phyloP scores from a whole-genome alignment of 2,329 filamentous ascomycete genomes.

The Aspergillus fructus region DNA sequence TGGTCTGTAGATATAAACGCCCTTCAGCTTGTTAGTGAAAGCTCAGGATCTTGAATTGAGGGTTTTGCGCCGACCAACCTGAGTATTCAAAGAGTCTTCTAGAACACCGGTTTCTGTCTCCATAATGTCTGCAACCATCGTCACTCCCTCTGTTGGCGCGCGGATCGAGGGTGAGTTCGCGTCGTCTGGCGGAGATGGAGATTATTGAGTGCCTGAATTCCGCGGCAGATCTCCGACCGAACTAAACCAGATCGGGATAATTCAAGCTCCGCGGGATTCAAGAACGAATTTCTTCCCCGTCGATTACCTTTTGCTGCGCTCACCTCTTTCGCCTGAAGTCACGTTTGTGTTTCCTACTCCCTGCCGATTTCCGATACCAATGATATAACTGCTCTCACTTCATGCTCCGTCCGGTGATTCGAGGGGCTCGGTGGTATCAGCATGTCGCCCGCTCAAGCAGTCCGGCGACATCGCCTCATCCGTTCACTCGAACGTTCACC shows the following conservation, averaged over 20 bases:
- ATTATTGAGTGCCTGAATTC: slow-evolving; percentile 9
- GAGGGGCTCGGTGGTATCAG: slow-evolving; percentile 45
- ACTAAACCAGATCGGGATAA: slow-evolving; percentile 32
- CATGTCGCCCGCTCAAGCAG: slow-evolving; percentile 36
- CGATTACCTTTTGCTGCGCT: slow-evolving; percentile 2
- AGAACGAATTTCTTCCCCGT: slow-evolving; percentile 8
- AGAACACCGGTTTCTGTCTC: slow-evolving; percentile 23
- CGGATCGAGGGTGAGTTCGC: not conserved
- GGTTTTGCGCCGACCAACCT: slow-evolving; percentile 22
- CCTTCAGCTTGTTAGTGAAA: slow-evolving; percentile 43
- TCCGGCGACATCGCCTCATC: slow-evolving; percentile 26
- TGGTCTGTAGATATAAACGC: slow-evolving; percentile 63
- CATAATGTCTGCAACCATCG: slow-evolving; percentile 19
- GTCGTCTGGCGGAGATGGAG: not conserved
- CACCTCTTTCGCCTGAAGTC: not conserved
- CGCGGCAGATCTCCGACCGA: slow-evolving; percentile 19
- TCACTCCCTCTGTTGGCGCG: not conserved
- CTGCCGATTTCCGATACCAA: slow-evolving; percentile 19
- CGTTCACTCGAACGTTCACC: slow-evolving; percentile 32
- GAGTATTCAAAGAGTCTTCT: slow-evolving; percentile 30
- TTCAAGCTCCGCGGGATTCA: slow-evolving; percentile 4
- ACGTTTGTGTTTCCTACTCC: not conserved
- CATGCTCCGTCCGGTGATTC: slow-evolving; percentile 47
- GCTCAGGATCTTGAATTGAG: not conserved
- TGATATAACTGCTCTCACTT: slow-evolving; percentile 35